A percentile compares a stretch with the other conserved stretches of the same genome.
phyloP scores from a whole-genome alignment of 2,329 filamentous ascomycete species.

The Metarhizium anisopliae region DNA sequence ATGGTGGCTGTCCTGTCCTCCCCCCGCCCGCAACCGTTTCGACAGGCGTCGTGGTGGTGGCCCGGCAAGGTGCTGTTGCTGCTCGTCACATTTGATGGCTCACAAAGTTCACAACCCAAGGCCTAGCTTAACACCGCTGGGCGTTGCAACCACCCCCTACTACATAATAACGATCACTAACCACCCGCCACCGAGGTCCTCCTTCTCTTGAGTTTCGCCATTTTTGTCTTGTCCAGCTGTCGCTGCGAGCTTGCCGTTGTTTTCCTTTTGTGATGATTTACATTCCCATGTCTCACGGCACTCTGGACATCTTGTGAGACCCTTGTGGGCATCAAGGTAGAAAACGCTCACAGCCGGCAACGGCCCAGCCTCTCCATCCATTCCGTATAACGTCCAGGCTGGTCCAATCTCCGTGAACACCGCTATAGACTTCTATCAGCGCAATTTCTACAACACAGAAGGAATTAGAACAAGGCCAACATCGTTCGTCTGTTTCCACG shows the following conservation, averaged over 20 bases:
- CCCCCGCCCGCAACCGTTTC: background rate
- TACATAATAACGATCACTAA: slow-evolving; percentile 40
- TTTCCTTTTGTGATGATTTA: background rate
- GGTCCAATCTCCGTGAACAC: background rate
- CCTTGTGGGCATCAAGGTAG: background rate
- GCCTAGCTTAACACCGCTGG: background rate
- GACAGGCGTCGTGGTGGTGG: background rate
- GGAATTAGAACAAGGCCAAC: no score
- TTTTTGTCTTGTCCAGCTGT: slow-evolving; percentile 23
- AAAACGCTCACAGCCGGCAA: slow-evolving; percentile 27
- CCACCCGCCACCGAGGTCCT: slow-evolving; percentile 29
- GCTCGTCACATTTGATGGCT: background rate
- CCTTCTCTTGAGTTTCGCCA: slow-evolving; percentile 32
- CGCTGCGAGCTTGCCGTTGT: slow-evolving; percentile 16
- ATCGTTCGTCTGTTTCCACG: background rate
- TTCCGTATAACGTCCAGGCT: no score
- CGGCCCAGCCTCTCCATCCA: slow-evolving; percentile 16
- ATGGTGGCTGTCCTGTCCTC: background rate
- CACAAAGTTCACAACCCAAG: background rate
- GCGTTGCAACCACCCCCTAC: background rate
- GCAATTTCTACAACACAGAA: no score
- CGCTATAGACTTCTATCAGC: background rate
- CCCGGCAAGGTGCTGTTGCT: background rate
- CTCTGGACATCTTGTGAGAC: background rate
- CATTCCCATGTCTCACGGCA: slow-evolving; percentile 16